Base-by-base conservation (phyloP, 495 filamentous ascomycete species). In the Poronia punctata region DNA sequence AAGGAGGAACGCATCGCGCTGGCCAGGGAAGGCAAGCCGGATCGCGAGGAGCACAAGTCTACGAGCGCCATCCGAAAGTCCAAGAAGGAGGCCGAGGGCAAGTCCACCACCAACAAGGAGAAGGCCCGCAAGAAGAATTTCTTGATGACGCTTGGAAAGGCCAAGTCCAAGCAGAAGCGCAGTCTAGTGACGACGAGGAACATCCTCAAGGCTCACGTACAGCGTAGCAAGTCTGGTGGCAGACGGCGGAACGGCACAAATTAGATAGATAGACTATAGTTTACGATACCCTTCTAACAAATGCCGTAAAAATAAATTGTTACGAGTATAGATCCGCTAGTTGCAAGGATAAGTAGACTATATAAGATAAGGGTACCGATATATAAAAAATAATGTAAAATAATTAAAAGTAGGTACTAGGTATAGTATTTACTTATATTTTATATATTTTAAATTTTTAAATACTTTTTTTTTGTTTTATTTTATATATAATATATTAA, bases 81-180 rank as follows among this genome's bases (percentile, higher is more conserved):
- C 60, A 83, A 84, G 64, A 94, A 93, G 73, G 76, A 80, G 49
- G 75, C 78, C 11, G 76, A 88, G 67, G 86, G 88, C 44, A 96
- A 97, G 75, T 90, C 84, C 62, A 86, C 85, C 4, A 99, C 92
- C 51, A 99, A 99, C 67, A 86, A 85, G 72, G 93, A 99, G 72
- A 99, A 99, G 75, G 80, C 84, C 19, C 70, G 90, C 36, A 83
- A 80, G 71, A 97, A 99, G 80, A 97, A 97, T 60, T 93, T 97
- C 62, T 57, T 97, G 53, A 99, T 99, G 93, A 95, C 88, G 20
- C 61, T 97, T 25, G 86, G 88, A 33, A 97, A 97, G 71, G 90
- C 92, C 3, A 86, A 86, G 66, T 75, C 70, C 33, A 97, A 96
- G 71, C 80, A 85, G 57, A 96, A 95, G 80, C 73, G 86, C 52